Conservation (phyloP, 2,329 filamentous ascomycete genomes). For the Monilinia fructigena region DNA sequence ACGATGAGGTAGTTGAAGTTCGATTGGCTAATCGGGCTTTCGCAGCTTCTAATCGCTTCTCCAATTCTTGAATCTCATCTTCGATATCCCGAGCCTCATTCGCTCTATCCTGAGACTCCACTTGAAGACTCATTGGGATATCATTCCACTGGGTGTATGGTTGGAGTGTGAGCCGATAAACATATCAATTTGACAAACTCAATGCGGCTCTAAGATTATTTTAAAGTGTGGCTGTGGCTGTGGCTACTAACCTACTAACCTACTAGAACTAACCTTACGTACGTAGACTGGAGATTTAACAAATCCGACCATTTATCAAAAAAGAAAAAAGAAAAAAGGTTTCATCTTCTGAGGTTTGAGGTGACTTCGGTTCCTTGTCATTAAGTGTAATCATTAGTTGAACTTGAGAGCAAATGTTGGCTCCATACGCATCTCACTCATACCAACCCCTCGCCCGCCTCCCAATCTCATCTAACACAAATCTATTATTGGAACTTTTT, state of each 20-base stretch:
- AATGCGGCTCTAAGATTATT: slow-evolving; percentile 12
- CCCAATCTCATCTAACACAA: not conserved
- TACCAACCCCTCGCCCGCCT: not conserved
- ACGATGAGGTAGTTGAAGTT: slow-evolving; percentile 32
- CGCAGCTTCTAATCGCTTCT: slow-evolving; percentile 46
- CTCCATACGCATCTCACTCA: not conserved
- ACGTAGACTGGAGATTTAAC: not conserved
- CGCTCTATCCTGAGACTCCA: slow-evolving; percentile 13
- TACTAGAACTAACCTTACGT: no score
- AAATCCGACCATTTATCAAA: no score
- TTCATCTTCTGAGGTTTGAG: not conserved
- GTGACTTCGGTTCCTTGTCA: not conserved
- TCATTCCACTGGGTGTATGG: not conserved
- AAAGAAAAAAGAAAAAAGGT: no score
- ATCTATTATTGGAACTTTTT: not conserved
- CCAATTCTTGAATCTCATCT: slow-evolving; percentile 59
- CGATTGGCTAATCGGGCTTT: slow-evolving; percentile 45
- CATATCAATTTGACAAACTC: not conserved
- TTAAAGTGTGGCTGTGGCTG: slow-evolving; percentile 17
- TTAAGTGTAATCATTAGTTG: not conserved
- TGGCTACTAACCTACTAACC: no score
- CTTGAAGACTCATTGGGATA: slow-evolving; percentile 18
- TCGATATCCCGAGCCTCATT: slow-evolving; percentile 36
- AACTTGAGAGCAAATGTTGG: not conserved
- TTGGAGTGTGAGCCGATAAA: not conserved